phyloP scores from a whole-genome alignment of 345 rosid genomes.

The Eutrema yunnanense region DNA sequence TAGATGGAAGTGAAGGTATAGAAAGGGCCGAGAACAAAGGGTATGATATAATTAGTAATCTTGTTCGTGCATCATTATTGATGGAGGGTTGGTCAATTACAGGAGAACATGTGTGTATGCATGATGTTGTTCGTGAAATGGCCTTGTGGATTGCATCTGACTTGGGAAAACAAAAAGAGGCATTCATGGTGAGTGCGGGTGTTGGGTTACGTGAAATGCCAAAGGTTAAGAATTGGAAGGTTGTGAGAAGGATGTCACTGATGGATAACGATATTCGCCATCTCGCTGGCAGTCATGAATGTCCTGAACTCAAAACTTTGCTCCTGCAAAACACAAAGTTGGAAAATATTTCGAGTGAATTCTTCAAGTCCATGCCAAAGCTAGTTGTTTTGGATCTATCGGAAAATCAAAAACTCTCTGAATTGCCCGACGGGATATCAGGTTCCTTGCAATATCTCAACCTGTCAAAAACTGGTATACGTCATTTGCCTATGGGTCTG shows the following conservation, averaged over 20 bases:
- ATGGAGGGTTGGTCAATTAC: no score
- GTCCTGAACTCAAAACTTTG: slow-evolving; percentile 23
- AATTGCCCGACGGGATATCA: background rate
- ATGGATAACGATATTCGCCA: background rate
- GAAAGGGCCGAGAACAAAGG: no score
- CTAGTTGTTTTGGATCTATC: slow-evolving; percentile 33
- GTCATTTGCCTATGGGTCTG: background rate
- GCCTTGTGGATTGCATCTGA: slow-evolving; percentile 33
- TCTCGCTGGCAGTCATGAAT: background rate
- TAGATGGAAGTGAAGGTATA: slow-evolving; percentile 1
- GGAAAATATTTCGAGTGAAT: slow-evolving; percentile 2
- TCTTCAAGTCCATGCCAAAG: slow-evolving; percentile 32
- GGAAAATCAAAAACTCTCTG: background rate
- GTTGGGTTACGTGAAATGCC: background rate
- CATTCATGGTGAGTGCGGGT: background rate
- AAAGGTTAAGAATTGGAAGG: slow-evolving; percentile 4
- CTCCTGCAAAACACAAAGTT: background rate
- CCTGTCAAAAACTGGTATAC: background rate
- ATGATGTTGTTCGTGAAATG: slow-evolving; percentile 41
- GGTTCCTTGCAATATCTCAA: slow-evolving; percentile 19
- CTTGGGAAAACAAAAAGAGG: background rate
- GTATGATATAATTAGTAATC: no score
- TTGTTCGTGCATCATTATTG: no score
- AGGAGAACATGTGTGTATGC: slow-evolving; percentile 18
- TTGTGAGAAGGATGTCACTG: slow-evolving; percentile 20